Base-by-base conservation (phyloP, 2,329 filamentous ascomycete genomes). In the Talaromyces sp. region DNA sequence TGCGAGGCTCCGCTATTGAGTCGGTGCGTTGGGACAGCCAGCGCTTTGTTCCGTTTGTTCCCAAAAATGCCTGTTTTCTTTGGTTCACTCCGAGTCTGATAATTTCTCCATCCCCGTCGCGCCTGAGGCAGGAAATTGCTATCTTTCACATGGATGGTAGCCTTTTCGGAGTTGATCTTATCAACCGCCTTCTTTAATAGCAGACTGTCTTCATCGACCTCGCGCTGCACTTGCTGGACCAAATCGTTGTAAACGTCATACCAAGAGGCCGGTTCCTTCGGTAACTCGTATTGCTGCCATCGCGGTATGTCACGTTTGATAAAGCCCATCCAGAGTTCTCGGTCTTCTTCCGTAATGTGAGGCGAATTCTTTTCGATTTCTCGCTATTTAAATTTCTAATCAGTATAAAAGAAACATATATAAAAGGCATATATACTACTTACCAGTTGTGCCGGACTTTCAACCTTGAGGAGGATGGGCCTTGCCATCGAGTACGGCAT, bases 241-340 rank as follows among this genome's bases (percentile, higher is more conserved):
- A 93, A 88, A 65, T 86, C 85, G 65, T 82, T 79, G 77, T 96
- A 97, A 15, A 96, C 82, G 60, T 88, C 86, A 71, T 88, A 86
- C 92, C 92, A 97, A 63, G 86, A 86, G 39, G 80, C 80, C 0
- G 88, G 85, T 64, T 91, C 83, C 60, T 82, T 81, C 0, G 90
- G 90, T 27, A 85, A 79, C 66, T 87, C 84, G 28, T 85, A 84
- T 70, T 89, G 86, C 49, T 87, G 80, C 73, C 86, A 88, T 60
- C 85, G 78, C 1, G 87, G 86, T 64, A 96, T 90, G 69, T 96
- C 87, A 55, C 87, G 85, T 57, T 85, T 84, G 73, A 98, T 95
- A 69, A 97, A 84, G 30, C 85, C 83, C 49, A 86, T 77, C 93
- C 93, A 97, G 64, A 93, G 79, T 67, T 92, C 89, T 22, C 79